Evolutionary conservation across 2,329 filamentous ascomycete genomes (phyloP), one percentile per base, ranked within the genome.

Genomic region (Ceratocystis cacaofunesta): DNA sequence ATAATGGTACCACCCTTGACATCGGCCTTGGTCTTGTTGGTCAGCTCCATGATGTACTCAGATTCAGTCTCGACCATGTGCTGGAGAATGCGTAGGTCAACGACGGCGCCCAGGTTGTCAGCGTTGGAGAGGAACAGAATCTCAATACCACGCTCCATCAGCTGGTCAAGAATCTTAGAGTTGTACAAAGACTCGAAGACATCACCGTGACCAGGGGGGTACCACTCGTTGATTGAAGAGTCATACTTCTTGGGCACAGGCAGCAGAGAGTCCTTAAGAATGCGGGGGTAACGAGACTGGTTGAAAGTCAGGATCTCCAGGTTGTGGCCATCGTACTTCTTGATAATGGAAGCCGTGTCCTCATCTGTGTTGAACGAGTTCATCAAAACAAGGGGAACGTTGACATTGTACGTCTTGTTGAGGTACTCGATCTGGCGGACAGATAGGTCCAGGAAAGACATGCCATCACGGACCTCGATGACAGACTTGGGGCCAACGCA

Each of bases 1-100:
- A 99, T 99, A 77, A 99, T 99, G 77, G 94, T 99, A 80, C 94
- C 94, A 86, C 94, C 94, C 89, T 99, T 99, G 79, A 99, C 94
- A 74, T 99, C 94, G 68, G 94, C 94, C 89, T 99, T 99, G 79
- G 94, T 99, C 91, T 97, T 99, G 84, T 97, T 95, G 75, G 94
- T 99, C 80, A 99, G 80, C 81, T 99, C 94, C 94, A 99, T 99
- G 76, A 99, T 92, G 83, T 99, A 99, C 82, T 99, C 94, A 63
- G 94, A 82, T 74, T 94, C 85, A 74, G 90, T 92, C 85, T 97
- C 90, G 67, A 95, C 89, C 94, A 99, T 97, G 86, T 99, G 94
- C 81, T 99, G 92, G 70, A 99, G 84, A 74, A 99, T 97, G 77
- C 91, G 90, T 73, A 99, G 86, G 78, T 99, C 94, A 69, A 99